Evolutionary conservation across 148 eudicot genomes (phyloP).

Genomic region (Pouteria glomerata): DNA sequence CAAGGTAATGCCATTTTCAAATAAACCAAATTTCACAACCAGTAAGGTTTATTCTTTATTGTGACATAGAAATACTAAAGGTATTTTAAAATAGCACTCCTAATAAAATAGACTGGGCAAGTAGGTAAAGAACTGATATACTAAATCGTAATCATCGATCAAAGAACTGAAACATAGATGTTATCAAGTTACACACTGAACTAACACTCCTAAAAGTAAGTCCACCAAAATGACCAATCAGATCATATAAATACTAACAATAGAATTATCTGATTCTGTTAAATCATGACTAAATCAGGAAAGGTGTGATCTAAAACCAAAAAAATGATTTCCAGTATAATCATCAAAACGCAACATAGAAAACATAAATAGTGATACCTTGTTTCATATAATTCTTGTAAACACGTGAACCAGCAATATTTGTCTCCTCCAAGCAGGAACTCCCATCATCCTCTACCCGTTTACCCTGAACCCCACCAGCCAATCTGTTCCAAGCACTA

Average conservation of each 20-base stretch:
- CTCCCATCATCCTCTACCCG: conserved; percentile 32
- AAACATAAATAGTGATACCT: conserved; percentile 38
- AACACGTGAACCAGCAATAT: conserved; percentile 23
- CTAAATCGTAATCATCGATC: not conserved
- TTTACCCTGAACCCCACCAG: conserved; percentile 38
- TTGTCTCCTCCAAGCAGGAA: conserved; percentile 31
- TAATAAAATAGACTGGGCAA: not conserved
- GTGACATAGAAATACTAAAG: not conserved
- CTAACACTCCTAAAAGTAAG: not conserved
- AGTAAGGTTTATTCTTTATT: not conserved
- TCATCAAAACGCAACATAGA: not conserved
- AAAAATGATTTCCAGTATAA: not conserved
- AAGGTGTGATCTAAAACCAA: not conserved
- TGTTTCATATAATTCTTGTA: conserved; percentile 30
- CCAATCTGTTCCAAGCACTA: conserved; percentile 36
- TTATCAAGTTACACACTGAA: not conserved
- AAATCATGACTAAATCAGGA: not conserved
- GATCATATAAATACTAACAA: not conserved
- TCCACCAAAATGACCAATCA: not conserved
- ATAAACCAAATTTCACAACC: not conserved
- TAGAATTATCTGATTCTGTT: not conserved
- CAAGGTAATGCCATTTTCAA: not conserved
- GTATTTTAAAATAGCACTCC: not conserved
- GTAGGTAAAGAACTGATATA: not conserved
- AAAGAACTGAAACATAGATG: not conserved